phyloP scores from a whole-genome alignment of 2,329 filamentous ascomycete species.

The Calycina marina region DNA sequence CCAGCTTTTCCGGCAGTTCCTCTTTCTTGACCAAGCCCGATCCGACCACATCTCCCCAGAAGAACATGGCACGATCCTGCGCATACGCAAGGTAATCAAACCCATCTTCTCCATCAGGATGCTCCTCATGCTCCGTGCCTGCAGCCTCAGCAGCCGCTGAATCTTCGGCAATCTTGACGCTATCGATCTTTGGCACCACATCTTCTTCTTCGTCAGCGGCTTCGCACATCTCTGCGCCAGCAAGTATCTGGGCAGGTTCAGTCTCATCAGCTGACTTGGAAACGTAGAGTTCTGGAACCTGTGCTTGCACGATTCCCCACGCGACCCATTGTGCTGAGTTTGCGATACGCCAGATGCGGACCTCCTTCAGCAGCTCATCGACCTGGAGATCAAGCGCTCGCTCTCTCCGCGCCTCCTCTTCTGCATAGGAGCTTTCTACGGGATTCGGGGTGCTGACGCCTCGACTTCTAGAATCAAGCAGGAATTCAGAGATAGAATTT shows the following conservation, averaged over 20 bases:
- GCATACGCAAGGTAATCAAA: slow-evolving; percentile 92
- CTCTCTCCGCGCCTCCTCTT: slow-evolving; percentile 47
- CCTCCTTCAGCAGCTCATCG: slow-evolving; percentile 59
- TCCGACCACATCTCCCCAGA: slow-evolving; percentile 79
- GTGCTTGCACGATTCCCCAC: slow-evolving; percentile 94
- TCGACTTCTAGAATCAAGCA: slow-evolving; percentile 60
- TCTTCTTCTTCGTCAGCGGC: background rate
- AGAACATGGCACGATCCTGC: slow-evolving; percentile 80
- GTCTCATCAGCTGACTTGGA: slow-evolving; percentile 1
- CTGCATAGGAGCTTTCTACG: slow-evolving; percentile 24
- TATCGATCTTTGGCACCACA: background rate
- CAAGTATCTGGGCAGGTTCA: background rate
- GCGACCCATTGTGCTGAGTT: slow-evolving; percentile 87
- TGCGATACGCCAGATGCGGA: slow-evolving; percentile 70
- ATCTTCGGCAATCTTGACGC: background rate
- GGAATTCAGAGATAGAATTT: slow-evolving; percentile 36
- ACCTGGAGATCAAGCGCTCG: slow-evolving; percentile 53
- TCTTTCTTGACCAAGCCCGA: slow-evolving; percentile 61
- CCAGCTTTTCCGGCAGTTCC: slow-evolving; percentile 59
- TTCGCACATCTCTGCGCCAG: background rate
- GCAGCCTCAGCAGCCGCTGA: background rate
- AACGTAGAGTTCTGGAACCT: slow-evolving; percentile 50
- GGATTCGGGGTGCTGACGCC: slow-evolving; percentile 32
- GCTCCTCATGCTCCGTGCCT: slow-evolving; percentile 10
- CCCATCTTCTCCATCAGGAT: slow-evolving; percentile 40